Evolutionary conservation across 345 rosid genomes (phyloP), one percentile per base, ranked within the genome.

Genomic region (Erodium maritimum): DNA sequence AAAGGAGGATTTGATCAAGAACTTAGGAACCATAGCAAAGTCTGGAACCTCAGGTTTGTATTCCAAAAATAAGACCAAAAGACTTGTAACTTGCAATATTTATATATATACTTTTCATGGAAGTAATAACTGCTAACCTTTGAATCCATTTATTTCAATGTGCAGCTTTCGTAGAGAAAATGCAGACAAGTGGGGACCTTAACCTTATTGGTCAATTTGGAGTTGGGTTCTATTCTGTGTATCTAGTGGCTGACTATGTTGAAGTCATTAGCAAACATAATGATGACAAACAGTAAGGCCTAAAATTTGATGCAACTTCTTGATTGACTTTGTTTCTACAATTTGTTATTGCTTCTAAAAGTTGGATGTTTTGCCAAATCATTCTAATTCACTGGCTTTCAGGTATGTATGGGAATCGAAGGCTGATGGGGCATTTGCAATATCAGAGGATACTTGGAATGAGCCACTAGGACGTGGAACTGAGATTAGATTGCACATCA

Each of bases 161-260:
- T 61, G 61, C 77, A 93, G 97, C 99, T 60, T 89, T 93, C 66
- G 99, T 89, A 72, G 99, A 93, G 83, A 93, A 89, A 69, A 85
- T 93, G 97, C 94, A 93, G 82, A 73, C 88, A 29, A 80, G 97
- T 46, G 99, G 95, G 29, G 99, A 89, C 69, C 79, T 93, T 25
- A 93, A 93, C 72, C 90, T 93, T 66, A 93, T 93, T 77, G 99
- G 99, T 57, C 97, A 93, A 58, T 93, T 93, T 77, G 99, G 99
- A 59, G 99, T 93, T 74, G 99, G 99, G 60, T 93, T 93, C 75
- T 93, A 93, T 67, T 93, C 99, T 19, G 99, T 88, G 1, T 93
- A 93, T 73, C 94, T 93, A 20, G 95, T 89, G 25, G 94, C 99
- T 71, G 99, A 93, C 76, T 87, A 87, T 46, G 95, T 93, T 42